Conservation (phyloP, 2,329 filamentous ascomycete species). For the Tolypocladium nubicola region DNA sequence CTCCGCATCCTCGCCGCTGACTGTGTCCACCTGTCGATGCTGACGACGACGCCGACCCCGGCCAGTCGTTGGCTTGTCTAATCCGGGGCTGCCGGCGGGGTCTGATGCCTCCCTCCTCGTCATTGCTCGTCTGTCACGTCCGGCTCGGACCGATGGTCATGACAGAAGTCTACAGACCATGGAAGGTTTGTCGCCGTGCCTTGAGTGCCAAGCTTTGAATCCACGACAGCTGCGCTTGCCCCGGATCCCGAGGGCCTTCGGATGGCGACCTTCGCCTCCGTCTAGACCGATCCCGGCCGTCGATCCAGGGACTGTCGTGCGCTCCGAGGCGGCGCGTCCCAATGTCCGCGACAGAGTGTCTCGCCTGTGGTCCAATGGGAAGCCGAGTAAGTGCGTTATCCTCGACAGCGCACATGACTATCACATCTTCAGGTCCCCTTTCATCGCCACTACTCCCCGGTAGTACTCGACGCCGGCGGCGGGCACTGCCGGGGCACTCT, state of each 20-base stretch:
- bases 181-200: not conserved
- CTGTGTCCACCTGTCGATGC: not conserved
- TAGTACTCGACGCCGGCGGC: not conserved
- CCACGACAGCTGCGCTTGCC: not conserved
- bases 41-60: not conserved
- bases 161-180: not conserved
- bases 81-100: not conserved
- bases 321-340: not conserved
- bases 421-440: not conserved
- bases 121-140: not conserved
- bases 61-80: not conserved
- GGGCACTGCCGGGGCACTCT: not conserved
- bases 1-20: not conserved
- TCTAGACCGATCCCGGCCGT: not conserved
- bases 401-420: too few relatives aligned
- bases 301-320: not conserved
- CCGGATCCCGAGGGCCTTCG: not conserved
- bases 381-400: not conserved
- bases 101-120: not conserved
- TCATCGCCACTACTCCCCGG: not conserved
- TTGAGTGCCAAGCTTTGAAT: not conserved
- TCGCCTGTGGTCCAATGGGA: not conserved
- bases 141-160: not conserved
- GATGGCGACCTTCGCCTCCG: not conserved
- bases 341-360: not conserved